These are phyloP conservation scores for Aureobasidium uvarum DNA, from an alignment of 2,329 filamentous ascomycete genomes.

Conservation along the genomic window DNA sequence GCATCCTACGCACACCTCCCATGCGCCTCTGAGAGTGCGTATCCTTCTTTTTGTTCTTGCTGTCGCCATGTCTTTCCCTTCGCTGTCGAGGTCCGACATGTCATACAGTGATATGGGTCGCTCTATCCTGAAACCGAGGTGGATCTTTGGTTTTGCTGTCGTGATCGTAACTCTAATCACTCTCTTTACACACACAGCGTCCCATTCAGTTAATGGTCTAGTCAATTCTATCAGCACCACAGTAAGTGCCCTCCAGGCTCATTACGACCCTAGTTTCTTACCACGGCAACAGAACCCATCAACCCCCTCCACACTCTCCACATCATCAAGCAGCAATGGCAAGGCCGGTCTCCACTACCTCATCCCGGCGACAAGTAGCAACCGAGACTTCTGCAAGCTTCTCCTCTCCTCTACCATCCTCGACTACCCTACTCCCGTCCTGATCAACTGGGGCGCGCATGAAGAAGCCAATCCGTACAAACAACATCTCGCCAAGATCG, in stretches of 20 bases:
- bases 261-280: background rate
- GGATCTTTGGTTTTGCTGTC: conserved; percentile 17
- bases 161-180: conserved; percentile 23
- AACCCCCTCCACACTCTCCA: conserved; percentile 1
- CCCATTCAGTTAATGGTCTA: conserved; percentile 1
- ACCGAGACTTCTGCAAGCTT: conserved; percentile 56
- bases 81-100: conserved; percentile 9
- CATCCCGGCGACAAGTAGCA: conserved; percentile 51
- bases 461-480: conserved; percentile 40
- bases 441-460: conserved; percentile 48
- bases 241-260: background rate
- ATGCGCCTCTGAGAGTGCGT: conserved; percentile 10
- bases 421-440: conserved; percentile 57
- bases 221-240: background rate
- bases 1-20: background rate
- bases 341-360: conserved; percentile 53
- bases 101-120: conserved; percentile 14
- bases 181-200: conserved; percentile 10
- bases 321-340: background rate
- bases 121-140: conserved; percentile 16
- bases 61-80: background rate
- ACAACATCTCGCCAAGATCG: conserved; percentile 48
- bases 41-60: background rate
- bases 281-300: conserved; percentile 9
- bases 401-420: conserved; percentile 58